Evolutionary conservation across 2,329 filamentous ascomycete genomes (phyloP).

Genomic region (Alternaria viburni): DNA sequence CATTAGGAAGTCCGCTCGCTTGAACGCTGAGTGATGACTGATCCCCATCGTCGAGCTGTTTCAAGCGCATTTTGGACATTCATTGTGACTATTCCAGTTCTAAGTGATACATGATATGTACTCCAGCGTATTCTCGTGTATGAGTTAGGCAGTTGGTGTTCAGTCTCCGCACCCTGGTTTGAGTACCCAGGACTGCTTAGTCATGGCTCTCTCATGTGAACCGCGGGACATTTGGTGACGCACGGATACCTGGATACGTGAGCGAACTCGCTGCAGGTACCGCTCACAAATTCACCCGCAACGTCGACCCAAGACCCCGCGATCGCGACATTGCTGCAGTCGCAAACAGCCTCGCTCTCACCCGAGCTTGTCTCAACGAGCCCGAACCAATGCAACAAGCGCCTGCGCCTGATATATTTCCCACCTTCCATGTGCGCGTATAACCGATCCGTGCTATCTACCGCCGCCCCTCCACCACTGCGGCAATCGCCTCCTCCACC

Average conservation of each 20-base stretch:
- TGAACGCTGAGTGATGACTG: background rate
- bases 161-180: background rate
- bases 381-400: conserved; percentile 43
- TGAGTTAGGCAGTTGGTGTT: background rate
- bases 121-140: background rate
- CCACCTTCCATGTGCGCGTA: conserved; percentile 45
- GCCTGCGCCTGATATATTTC: conserved; percentile 41
- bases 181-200: conserved; percentile 16
- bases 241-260: conserved; percentile 21
- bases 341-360: conserved; percentile 24
- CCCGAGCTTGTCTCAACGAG: conserved; percentile 29
- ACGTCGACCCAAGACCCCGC: conserved; percentile 10
- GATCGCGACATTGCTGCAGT: conserved; percentile 18
- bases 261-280: conserved; percentile 31
- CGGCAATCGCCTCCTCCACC: conserved; percentile 38
- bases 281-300: conserved; percentile 22
- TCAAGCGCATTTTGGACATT: background rate
- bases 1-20: background rate
- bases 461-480: conserved; percentile 43
- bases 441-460: conserved; percentile 40
- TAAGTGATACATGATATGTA: background rate
- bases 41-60: background rate
- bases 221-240: conserved; percentile 18
- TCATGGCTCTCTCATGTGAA: conserved; percentile 4
- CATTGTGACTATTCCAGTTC: background rate